Percentiles rank a stretch among this genome's conserved stretches.
These are phyloP conservation scores for Neurospora sp. DNA, from an alignment of 2,329 filamentous ascomycete genomes.

Conservation along the genomic window DNA sequence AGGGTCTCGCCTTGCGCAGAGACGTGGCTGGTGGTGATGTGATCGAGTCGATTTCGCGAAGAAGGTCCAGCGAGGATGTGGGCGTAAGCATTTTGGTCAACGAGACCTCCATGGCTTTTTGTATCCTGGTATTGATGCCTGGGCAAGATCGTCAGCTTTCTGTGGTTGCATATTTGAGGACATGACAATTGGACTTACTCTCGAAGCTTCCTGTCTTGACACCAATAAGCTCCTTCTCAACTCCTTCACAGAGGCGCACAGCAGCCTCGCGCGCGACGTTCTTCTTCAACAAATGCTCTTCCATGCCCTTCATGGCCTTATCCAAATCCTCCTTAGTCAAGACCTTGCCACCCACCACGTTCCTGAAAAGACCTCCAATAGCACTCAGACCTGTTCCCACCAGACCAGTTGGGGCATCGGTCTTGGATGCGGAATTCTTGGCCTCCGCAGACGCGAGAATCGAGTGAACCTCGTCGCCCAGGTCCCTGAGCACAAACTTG, in stretches of 20 bases:
- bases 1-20: slow-evolving; percentile 61
- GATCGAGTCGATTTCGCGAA: slow-evolving; percentile 82
- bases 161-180: slow-evolving; percentile 17
- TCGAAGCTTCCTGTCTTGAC: slow-evolving; percentile 91
- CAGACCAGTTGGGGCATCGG: slow-evolving; percentile 51
- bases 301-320: slow-evolving; percentile 91
- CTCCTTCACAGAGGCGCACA: slow-evolving; percentile 79
- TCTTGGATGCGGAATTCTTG: slow-evolving; percentile 32
- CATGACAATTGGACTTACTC: slow-evolving; percentile 30
- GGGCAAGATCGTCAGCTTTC: slow-evolving; percentile 9
- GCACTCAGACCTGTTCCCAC: slow-evolving; percentile 73
- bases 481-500: slow-evolving; percentile 85
- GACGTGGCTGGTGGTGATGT: slow-evolving; percentile 56
- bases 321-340: slow-evolving; percentile 81
- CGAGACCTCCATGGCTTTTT: slow-evolving; percentile 81
- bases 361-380: slow-evolving; percentile 82
- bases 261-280: slow-evolving; percentile 95
- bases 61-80: slow-evolving; percentile 84
- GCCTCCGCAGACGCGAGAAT: slow-evolving; percentile 76
- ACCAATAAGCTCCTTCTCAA: slow-evolving; percentile 81
- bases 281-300: slow-evolving; percentile 87
- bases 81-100: slow-evolving; percentile 93
- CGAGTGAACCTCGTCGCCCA: slow-evolving; percentile 86
- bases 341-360: slow-evolving; percentile 89
- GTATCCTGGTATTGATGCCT: slow-evolving; percentile 72